phyloP scores from a whole-genome alignment of 2,329 filamentous ascomycete genomes.

The Talaromyces sp. region DNA sequence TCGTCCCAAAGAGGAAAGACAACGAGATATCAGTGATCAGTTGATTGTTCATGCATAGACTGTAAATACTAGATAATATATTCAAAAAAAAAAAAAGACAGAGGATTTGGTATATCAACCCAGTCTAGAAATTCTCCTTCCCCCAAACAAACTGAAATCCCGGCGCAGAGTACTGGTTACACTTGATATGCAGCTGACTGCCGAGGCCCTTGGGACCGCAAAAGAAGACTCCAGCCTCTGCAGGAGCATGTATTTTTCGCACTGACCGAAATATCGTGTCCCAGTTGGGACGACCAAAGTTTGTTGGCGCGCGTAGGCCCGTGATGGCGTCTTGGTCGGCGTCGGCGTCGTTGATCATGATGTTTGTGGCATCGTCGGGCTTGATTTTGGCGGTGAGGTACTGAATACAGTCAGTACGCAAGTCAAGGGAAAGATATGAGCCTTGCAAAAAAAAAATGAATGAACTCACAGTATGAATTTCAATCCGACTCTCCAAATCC shows the following conservation, averaged over 20 bases:
- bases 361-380: constrained; percentile 78
- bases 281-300: constrained; percentile 80
- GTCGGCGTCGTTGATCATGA: constrained; percentile 87
- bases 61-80: not conserved
- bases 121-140: constrained; percentile 46
- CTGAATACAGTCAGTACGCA: constrained; percentile 21
- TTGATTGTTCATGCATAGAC: not conserved
- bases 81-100: too few species aligned
- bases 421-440: not conserved
- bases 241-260: constrained; percentile 67
- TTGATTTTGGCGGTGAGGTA: constrained; percentile 86
- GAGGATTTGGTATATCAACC: too few species aligned
- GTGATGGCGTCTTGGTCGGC: constrained; percentile 81
- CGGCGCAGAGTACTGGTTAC: constrained; percentile 81
- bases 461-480: constrained; percentile 57
- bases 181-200: constrained; percentile 71
- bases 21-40: not conserved
- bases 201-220: constrained; percentile 77
- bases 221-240: constrained; percentile 75
- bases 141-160: constrained; percentile 56
- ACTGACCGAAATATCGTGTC: constrained; percentile 84
- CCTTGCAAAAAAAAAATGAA: not conserved
- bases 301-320: constrained; percentile 72
- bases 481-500: constrained; percentile 75
- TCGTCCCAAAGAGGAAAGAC: not conserved